Percentiles rank a stretch among this genome's conserved stretches.
phyloP scores from a whole-genome alignment of 1,139 yeast species.

The Nakaseomyces delphensis region DNA sequence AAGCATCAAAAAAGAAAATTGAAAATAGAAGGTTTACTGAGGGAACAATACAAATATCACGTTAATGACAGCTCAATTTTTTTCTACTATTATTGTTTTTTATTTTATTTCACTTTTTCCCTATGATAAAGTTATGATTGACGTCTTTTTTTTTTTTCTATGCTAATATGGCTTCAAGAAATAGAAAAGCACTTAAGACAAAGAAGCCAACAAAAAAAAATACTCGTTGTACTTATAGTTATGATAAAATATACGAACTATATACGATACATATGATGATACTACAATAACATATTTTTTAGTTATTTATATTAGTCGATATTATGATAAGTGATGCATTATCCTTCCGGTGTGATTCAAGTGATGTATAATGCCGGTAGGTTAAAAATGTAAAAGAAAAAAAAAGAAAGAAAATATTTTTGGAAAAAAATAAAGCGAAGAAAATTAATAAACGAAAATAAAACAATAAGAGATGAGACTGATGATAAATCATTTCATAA shows the following conservation, averaged over 20 bases:
- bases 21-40: too few relatives aligned
- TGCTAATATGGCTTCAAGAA: too few relatives aligned
- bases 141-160: neutral
- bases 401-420: neutral
- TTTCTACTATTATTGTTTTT: neutral
- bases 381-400: too few relatives aligned
- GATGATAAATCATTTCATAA: neutral
- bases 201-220: neutral
- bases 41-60: neutral
- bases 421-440: neutral
- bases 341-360: neutral
- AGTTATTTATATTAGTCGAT: too few relatives aligned
- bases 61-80: neutral
- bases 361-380: too few relatives aligned
- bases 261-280: neutral
- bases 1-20: constrained; percentile 6
- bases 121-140: neutral
- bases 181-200: too few relatives aligned
- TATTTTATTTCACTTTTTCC: neutral
- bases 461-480: neutral
- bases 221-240: neutral
- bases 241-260: neutral
- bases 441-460: neutral
- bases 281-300: neutral
- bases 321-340: too few relatives aligned